phyloP scores from a whole-genome alignment of 2,329 filamentous ascomycete species.

The Xylariaceae sp. region DNA sequence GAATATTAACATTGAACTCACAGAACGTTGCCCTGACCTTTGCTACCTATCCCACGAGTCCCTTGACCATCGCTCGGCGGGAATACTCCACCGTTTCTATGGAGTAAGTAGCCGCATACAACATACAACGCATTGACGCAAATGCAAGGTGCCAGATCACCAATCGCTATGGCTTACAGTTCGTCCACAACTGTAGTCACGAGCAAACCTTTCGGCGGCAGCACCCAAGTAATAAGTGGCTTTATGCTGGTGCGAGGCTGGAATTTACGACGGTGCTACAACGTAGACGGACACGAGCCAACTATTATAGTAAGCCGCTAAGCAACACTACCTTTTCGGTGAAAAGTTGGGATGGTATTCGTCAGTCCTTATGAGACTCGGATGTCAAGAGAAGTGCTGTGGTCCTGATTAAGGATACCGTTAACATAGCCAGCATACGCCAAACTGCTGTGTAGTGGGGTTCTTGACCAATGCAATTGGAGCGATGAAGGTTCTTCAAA shows the following conservation, averaged over 20 bases:
- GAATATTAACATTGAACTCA: background rate
- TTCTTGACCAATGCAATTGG: slow-evolving; percentile 10
- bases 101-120: slow-evolving; percentile 32
- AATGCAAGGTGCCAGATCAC: slow-evolving; percentile 36
- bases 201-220: background rate
- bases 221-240: background rate
- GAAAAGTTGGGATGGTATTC: slow-evolving; percentile 21
- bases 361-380: slow-evolving; percentile 7
- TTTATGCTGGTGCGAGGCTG: slow-evolving; percentile 15
- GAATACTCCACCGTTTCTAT: slow-evolving; percentile 5
- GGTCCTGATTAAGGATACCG: slow-evolving; percentile 7
- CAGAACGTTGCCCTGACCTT: background rate
- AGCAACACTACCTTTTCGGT: slow-evolving; percentile 25
- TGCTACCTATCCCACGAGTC: background rate
- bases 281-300: background rate
- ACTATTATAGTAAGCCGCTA: slow-evolving; percentile 15
- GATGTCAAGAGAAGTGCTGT: slow-evolving; percentile 1
- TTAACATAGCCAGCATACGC: slow-evolving; percentile 13
- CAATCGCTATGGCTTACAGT: slow-evolving; percentile 20
- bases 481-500: slow-evolving; percentile 4
- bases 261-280: slow-evolving; percentile 12
- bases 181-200: background rate
- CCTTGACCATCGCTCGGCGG: background rate
- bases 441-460: slow-evolving; percentile 13
- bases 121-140: slow-evolving; percentile 47